A percentile compares a stretch with the other conserved stretches of the same genome.
phyloP scores from a whole-genome alignment of 208 protist genomes.

The Trypanosoma platydactyli region DNA sequence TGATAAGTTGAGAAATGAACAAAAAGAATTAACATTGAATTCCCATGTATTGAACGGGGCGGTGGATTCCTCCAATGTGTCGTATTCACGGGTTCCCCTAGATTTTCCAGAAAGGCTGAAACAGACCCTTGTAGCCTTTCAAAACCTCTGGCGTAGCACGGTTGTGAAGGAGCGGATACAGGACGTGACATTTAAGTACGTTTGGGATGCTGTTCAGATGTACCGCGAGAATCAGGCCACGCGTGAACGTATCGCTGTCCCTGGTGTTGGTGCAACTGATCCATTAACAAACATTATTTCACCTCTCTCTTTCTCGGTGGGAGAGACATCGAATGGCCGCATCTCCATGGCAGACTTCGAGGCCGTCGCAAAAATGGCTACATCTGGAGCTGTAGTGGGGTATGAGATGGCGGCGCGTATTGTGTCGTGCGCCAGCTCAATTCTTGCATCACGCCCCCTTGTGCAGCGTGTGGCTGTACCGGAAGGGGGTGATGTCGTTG shows the following conservation, averaged over 20 bases:
- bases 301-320: too few relatives aligned
- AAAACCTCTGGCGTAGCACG: slow-evolving; percentile 49
- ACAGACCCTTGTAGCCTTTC: slow-evolving; percentile 24
- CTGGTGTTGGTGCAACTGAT: neutral
- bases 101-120: neutral
- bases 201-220: slow-evolving; percentile 50
- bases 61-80: neutral
- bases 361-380: slow-evolving; percentile 34
- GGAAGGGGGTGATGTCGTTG: slow-evolving; percentile 48
- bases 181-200: slow-evolving; percentile 34
- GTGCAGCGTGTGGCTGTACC: slow-evolving; percentile 63
- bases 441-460: slow-evolving; percentile 41
- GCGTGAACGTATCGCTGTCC: neutral
- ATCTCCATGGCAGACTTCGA: slow-evolving; percentile 43
- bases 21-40: neutral
- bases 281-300: neutral
- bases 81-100: slow-evolving; percentile 4
- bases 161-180: slow-evolving; percentile 35
- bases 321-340: slow-evolving; percentile 10
- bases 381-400: slow-evolving; percentile 39
- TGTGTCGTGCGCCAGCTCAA: slow-evolving; percentile 45
- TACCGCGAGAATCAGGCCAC: slow-evolving; percentile 34
- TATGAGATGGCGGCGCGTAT: slow-evolving; percentile 42
- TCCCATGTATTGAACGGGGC: neutral
- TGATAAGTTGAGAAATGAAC: neutral